A percentile compares a stretch with the other conserved stretches of the same genome.
Evolutionary conservation across 805 yeast genomes (phyloP).

Genomic region (Metschnikowia peoriensis): DNA sequence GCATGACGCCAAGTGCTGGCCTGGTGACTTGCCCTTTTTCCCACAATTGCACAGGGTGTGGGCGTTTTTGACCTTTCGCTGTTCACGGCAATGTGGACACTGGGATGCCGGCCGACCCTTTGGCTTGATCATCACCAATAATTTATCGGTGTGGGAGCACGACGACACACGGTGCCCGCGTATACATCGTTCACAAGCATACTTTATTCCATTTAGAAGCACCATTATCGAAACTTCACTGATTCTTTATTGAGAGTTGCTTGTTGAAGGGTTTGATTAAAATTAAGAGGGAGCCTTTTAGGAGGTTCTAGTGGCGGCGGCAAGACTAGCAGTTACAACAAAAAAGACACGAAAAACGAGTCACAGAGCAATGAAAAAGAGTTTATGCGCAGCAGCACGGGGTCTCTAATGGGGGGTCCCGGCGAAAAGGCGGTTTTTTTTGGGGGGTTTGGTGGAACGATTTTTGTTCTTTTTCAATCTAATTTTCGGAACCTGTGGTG

Average conservation of each 20-base stretch:
- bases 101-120: conserved; percentile 96
- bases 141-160: conserved; percentile 89
- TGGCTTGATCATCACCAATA: conserved; percentile 89
- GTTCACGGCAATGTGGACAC: conserved; percentile 80
- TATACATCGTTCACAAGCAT: conserved; percentile 95
- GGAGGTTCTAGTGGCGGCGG: background rate
- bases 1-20: conserved; percentile 37
- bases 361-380: background rate
- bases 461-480: background rate
- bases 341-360: background rate
- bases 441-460: background rate
- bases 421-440: background rate
- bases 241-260: background rate
- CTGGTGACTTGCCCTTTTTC: conserved; percentile 44
- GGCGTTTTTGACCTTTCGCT: conserved; percentile 61
- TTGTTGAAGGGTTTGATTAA: background rate
- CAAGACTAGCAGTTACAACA: background rate
- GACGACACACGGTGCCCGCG: conserved; percentile 95
- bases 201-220: conserved; percentile 85
- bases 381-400: background rate
- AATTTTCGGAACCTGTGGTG: background rate
- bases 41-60: conserved; percentile 75
- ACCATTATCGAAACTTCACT: conserved; percentile 54
- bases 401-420: background rate
- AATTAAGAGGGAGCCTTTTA: background rate